These are phyloP conservation scores for Populus alba DNA, from an alignment of 345 rosid species.

Conservation along the genomic window DNA sequence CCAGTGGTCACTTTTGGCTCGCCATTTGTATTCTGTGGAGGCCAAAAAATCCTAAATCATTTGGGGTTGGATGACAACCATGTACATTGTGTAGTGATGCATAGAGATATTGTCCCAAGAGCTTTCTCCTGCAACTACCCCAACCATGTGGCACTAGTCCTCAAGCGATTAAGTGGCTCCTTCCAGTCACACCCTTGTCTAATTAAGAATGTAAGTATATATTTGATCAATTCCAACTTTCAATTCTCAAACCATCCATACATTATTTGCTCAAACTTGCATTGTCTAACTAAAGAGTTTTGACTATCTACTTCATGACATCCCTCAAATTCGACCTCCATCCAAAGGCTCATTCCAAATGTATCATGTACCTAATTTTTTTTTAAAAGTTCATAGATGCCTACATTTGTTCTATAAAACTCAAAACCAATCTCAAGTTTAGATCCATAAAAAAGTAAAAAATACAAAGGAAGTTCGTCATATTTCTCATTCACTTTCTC, in stretches of 20 bases:
- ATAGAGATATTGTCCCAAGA: constrained; percentile 90
- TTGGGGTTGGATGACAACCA: constrained; percentile 76
- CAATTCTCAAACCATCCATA: background rate
- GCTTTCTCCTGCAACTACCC: constrained; percentile 95
- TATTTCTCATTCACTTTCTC: background rate
- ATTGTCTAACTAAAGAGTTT: background rate
- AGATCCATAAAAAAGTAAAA: background rate
- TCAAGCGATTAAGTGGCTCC: constrained; percentile 59
- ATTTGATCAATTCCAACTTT: background rate
- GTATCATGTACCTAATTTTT: background rate
- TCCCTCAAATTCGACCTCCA: background rate
- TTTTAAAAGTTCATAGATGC: background rate
- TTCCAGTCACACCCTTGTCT: constrained; percentile 74
- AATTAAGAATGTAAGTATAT: constrained; percentile 52
- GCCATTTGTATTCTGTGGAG: constrained; percentile 85
- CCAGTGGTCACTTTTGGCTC: constrained; percentile 84
- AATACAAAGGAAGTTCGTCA: background rate
- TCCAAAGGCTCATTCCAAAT: background rate
- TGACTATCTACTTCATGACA: background rate
- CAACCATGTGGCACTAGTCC: constrained; percentile 69
- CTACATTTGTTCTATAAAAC: background rate
- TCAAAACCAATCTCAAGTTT: background rate
- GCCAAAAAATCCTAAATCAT: constrained; percentile 57
- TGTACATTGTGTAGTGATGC: constrained; percentile 75
- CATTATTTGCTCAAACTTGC: background rate